Evolutionary conservation across 306 rosid species (phyloP).

Genomic region (Alnus rubra): DNA sequence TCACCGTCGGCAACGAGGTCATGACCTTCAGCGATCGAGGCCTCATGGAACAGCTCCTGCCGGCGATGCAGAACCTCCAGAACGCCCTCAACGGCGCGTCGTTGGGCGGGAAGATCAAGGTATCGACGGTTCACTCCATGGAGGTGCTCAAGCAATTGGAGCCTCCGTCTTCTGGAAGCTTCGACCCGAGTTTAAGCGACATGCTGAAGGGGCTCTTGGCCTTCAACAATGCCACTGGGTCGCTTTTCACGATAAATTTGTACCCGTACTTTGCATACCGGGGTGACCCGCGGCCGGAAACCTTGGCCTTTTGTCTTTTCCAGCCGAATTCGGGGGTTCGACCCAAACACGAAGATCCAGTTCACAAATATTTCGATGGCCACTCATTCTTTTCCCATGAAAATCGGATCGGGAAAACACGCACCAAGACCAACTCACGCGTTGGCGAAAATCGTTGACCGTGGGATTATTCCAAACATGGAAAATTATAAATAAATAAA

Average conservation of each 20-base stretch:
- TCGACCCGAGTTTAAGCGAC: slow-evolving; percentile 47
- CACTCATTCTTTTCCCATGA: slow-evolving; percentile 23
- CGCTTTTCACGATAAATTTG: slow-evolving; percentile 90
- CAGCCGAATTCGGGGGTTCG: slow-evolving; percentile 89
- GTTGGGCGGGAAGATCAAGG: too few relatives aligned
- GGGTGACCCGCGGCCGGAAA: slow-evolving; percentile 79
- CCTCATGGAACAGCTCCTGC: slow-evolving; percentile 62
- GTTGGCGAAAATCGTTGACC: too few relatives aligned
- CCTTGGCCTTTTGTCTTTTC: slow-evolving; percentile 80
- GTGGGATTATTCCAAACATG: too few relatives aligned
- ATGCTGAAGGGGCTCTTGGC: slow-evolving; percentile 58
- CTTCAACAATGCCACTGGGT: slow-evolving; percentile 68
- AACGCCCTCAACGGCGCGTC: slow-evolving; percentile 68
- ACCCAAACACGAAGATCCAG: slow-evolving; percentile 71
- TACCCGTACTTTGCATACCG: slow-evolving; percentile 89
- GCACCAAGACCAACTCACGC: too few relatives aligned
- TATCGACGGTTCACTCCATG: slow-evolving; percentile 93
- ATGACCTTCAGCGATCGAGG: slow-evolving; percentile 60
- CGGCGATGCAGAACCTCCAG: slow-evolving; percentile 83
- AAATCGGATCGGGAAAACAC: too few relatives aligned
- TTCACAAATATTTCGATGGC: slow-evolving; percentile 97
- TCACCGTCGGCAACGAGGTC: slow-evolving; percentile 94
- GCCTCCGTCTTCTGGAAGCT: slow-evolving; percentile 82
- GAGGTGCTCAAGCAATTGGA: slow-evolving; percentile 73
- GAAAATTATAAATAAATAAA: too few relatives aligned